Conservation (phyloP, 257 asterid genomes). For the Echium plantagineum region DNA sequence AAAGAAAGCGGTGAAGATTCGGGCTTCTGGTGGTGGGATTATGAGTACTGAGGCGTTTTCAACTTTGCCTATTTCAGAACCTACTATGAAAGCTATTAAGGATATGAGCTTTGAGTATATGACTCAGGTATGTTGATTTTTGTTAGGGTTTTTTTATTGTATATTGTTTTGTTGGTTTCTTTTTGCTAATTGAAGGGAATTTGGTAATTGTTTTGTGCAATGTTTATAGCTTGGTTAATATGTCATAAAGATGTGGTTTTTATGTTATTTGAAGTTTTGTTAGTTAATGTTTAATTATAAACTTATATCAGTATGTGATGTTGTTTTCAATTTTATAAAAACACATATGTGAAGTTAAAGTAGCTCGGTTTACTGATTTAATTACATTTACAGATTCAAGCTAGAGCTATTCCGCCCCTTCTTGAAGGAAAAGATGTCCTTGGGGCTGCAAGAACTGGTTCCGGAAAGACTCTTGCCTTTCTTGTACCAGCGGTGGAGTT, state of each 20-base stretch:
- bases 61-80: constrained; percentile 41
- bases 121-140: constrained; percentile 99
- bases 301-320: no score
- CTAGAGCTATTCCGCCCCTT: constrained; percentile 79
- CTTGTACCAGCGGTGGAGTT: constrained; percentile 82
- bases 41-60: constrained; percentile 66
- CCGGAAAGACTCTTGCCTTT: constrained; percentile 95
- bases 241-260: no score
- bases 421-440: constrained; percentile 82
- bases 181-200: no score
- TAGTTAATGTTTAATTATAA: no score
- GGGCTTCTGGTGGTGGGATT: constrained; percentile 35
- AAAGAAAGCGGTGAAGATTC: constrained; percentile 32
- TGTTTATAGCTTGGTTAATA: no score
- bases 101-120: constrained; percentile 65
- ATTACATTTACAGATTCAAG: constrained; percentile 66
- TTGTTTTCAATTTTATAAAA: no score
- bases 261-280: no score
- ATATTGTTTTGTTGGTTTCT: no score
- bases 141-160: no score
- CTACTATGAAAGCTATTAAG: constrained; percentile 57
- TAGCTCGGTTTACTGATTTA: not conserved
- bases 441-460: constrained; percentile 99
- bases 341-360: not conserved
- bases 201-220: no score